Conservation (phyloP, 2,329 filamentous ascomycete genomes). For the Teratosphaeria zuluensis region DNA sequence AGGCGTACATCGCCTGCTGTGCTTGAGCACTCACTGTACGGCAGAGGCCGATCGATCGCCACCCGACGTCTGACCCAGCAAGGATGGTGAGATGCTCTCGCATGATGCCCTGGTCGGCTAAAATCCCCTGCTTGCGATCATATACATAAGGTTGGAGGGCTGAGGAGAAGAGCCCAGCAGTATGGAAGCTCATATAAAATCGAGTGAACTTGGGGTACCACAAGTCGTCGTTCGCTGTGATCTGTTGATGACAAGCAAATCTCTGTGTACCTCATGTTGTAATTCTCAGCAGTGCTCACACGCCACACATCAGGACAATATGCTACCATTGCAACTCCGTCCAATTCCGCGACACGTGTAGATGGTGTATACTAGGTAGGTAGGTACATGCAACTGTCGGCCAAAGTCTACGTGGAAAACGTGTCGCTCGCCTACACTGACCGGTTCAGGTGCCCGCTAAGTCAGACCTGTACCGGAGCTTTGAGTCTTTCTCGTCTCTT, state of each 20-base stretch:
- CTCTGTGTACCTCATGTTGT: no score
- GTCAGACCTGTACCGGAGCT: background rate
- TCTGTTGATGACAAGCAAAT: background rate
- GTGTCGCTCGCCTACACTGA: background rate
- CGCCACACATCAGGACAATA: no score
- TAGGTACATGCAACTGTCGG: no score
- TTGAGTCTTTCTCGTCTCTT: background rate
- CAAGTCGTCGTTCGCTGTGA: background rate
- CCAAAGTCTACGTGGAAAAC: background rate
- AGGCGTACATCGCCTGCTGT: background rate
- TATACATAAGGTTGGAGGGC: background rate
- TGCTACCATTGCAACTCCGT: no score
- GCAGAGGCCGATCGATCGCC: no score
- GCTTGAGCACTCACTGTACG: background rate
- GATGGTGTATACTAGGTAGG: no score
- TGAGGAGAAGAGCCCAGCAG: background rate
- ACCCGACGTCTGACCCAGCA: background rate
- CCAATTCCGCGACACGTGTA: no score
- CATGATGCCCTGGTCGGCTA: background rate
- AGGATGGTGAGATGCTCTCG: background rate
- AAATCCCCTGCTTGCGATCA: background rate
- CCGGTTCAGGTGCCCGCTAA: no score
- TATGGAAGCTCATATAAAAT: background rate
- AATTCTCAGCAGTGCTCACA: no score
- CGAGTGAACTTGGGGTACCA: background rate